Evolutionary conservation across 805 yeast genomes (phyloP).

Genomic region (Pichia californica): DNA sequence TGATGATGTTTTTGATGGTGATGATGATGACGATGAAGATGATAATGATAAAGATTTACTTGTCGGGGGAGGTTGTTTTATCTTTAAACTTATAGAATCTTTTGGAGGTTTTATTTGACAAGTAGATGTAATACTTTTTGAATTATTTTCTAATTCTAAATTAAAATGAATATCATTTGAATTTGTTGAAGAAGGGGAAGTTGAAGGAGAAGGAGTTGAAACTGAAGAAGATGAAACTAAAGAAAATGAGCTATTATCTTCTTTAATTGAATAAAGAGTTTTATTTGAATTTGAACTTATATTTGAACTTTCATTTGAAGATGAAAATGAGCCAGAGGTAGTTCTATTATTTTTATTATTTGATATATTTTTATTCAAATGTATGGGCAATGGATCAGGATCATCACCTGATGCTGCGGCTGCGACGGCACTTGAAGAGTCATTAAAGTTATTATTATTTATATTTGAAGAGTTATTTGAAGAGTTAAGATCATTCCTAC

Average conservation of each 20-base stretch:
- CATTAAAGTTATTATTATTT: not conserved
- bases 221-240: not conserved
- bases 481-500: slow-evolving; percentile 29
- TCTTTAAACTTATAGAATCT: slow-evolving; percentile 27
- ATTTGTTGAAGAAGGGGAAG: slow-evolving; percentile 25
- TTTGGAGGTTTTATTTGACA: slow-evolving; percentile 18
- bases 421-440: slow-evolving; percentile 30
- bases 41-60: not conserved
- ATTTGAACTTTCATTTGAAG: no score
- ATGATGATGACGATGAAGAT: not conserved
- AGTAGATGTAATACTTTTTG: slow-evolving; percentile 5
- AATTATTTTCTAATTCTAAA: slow-evolving; percentile 11
- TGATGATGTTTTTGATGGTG: not conserved
- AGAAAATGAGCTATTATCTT: not conserved
- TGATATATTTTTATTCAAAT: not conserved
- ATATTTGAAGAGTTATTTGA: not conserved
- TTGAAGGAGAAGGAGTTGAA: slow-evolving; percentile 14
- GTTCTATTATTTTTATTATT: not conserved
- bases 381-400: slow-evolving; percentile 12
- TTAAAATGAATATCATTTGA: slow-evolving; percentile 13
- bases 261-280: not conserved
- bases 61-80: slow-evolving; percentile 5
- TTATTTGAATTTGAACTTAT: no score
- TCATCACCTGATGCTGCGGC: slow-evolving; percentile 7
- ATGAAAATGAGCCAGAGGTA: not conserved